Evolutionary conservation across 495 filamentous ascomycete genomes (phyloP).

Genomic region (Parachaetomium inaequale): DNA sequence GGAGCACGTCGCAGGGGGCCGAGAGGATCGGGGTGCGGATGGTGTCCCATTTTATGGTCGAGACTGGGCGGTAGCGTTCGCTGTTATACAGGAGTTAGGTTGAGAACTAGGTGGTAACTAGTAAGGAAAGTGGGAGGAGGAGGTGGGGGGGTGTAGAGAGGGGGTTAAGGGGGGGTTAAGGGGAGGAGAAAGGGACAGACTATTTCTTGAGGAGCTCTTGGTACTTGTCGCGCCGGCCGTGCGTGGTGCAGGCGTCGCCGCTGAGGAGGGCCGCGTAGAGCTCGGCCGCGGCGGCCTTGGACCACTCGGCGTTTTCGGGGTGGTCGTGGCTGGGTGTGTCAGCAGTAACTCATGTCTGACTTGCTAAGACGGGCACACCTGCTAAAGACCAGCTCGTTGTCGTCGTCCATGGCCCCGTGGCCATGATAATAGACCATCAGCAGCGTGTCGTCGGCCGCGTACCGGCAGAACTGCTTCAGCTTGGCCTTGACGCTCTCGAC

Average conservation of each 20-base stretch:
- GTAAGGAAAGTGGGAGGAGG: neutral
- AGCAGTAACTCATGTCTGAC: neutral
- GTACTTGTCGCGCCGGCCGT: conserved; percentile 16
- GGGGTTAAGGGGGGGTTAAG: neutral
- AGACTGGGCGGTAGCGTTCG: conserved; percentile 34
- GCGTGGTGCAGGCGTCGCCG: conserved; percentile 17
- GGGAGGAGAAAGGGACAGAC: conserved; percentile 19
- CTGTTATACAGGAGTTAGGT: conserved; percentile 17
- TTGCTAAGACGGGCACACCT: conserved; percentile 15
- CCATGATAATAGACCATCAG: conserved; percentile 37
- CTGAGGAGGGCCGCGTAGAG: conserved; percentile 30
- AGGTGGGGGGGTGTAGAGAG: neutral
- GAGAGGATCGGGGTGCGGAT: conserved; percentile 29
- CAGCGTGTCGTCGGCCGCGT: conserved; percentile 30
- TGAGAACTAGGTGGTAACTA: neutral
- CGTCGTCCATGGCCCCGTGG: conserved; percentile 32
- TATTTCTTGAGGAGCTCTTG: conserved; percentile 33
- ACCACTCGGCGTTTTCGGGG: conserved; percentile 29
- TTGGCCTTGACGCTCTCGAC: conserved; percentile 14
- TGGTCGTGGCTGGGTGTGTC: conserved; percentile 30
- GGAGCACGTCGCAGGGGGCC: conserved; percentile 29
- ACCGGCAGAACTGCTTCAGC: conserved; percentile 26
- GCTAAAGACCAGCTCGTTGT: conserved; percentile 36
- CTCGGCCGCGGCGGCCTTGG: conserved; percentile 32
- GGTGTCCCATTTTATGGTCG: conserved; percentile 28